Evolutionary conservation across 495 filamentous ascomycete species (phyloP).

Genomic region (Daldinia childiae): DNA sequence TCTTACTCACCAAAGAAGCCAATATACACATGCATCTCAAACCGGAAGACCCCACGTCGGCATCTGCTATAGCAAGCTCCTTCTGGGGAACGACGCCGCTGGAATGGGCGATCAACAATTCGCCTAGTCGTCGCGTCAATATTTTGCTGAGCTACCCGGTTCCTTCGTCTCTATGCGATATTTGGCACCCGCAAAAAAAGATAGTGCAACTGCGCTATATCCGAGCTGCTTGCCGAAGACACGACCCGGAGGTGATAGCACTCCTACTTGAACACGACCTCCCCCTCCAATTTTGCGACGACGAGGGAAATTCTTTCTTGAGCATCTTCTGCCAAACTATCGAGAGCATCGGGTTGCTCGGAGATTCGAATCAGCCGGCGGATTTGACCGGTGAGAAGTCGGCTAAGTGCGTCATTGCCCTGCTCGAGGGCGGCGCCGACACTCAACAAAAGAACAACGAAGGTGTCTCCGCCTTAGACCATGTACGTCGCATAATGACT

Average conservation of each 20-base stretch:
- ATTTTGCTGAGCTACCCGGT: background rate
- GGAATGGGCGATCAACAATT: slow-evolving; percentile 31
- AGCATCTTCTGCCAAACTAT: slow-evolving; percentile 30
- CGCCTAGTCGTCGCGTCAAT: background rate
- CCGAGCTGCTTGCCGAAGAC: slow-evolving; percentile 27
- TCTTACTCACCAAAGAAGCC: slow-evolving; percentile 2
- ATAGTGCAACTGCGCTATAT: slow-evolving; percentile 16
- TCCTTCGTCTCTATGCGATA: background rate
- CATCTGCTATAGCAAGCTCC: background rate
- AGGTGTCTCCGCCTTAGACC: slow-evolving; percentile 20
- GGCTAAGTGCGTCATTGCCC: slow-evolving; percentile 1
- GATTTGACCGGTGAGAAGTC: slow-evolving; percentile 4
- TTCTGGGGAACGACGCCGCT: slow-evolving; percentile 29
- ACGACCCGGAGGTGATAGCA: slow-evolving; percentile 20
- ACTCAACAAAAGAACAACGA: slow-evolving; percentile 10
- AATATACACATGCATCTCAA: slow-evolving; percentile 7
- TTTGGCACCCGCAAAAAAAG: background rate
- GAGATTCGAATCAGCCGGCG: slow-evolving; percentile 8
- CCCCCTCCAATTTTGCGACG: slow-evolving; percentile 8
- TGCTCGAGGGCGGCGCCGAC: background rate
- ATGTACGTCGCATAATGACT: slow-evolving; percentile 21
- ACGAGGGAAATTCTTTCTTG: slow-evolving; percentile 27
- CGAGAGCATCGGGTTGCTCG: slow-evolving; percentile 5
- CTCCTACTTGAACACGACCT: slow-evolving; percentile 10
- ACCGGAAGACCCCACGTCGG: background rate